Base-by-base conservation (phyloP, 345 rosid species). In the Viola odorata region DNA sequence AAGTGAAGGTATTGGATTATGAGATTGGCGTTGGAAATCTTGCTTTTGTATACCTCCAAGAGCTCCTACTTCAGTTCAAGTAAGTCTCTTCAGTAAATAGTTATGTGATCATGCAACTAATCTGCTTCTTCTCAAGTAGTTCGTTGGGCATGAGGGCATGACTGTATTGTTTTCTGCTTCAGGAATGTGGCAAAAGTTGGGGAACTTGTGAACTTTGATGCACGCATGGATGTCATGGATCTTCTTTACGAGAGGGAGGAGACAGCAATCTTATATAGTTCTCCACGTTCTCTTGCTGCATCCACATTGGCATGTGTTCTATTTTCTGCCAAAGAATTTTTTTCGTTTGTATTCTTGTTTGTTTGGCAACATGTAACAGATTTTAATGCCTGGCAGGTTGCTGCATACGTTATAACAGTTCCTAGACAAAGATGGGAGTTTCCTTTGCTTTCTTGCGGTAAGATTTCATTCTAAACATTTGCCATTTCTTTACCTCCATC, bases 151-250 rank as follows among this genome's bases (percentile, higher is more conserved):
- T 41, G 50, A 42, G 50, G 16, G 6, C 7, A 12, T 56, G 8
- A 0, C 32, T 58, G 14, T n/a, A 2, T 37, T 37, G 38, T 6
- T 45, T 37, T 54, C 50, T 62, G 36, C 6, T 66, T 17, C 52
- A 91, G 98, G 73, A 86, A 55, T 78, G 87, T 84, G 55, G 86
- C 95, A 41, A 83, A 71, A 65, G 82, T 77, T 72, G 96, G 91
- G 50, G 86, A 84, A 64, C 70, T 80, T 44, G 66, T 88, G 71
- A 73, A 79, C 67, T 79, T 83, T 58, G 88, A 86, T 62, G 88
- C 83, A 53, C 88, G 91, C 73, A 81, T 83, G 88, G 91, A 88
- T 66, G 55, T 88, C 72, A 84, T 88, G 88, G 98, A 91, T 81
- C 91, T 91, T 77, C 88, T 88, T 47, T 88, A 84, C 53, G 95